Base-by-base conservation (phyloP, 257 asterid genomes). In the Knoxia roxburghii region DNA sequence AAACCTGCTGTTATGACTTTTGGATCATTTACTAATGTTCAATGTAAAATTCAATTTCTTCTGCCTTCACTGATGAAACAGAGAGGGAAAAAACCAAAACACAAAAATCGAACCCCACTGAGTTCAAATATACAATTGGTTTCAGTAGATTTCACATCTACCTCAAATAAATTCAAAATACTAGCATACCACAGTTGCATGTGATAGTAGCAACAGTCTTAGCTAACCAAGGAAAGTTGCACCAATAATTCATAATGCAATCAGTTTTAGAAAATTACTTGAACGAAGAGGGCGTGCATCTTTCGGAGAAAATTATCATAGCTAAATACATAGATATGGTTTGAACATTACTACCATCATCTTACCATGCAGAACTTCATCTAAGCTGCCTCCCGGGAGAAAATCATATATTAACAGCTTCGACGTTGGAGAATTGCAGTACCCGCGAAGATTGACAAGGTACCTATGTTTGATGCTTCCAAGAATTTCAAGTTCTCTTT, bases 401-500 rank as follows among this genome's bases (percentile, higher is more conserved):
- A 71, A 90, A 81, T 90, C 97, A 78, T 90, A 90, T 62, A 90
- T 84, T 64, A 90, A 78, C 76, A 90, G 79, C 71, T 90, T 89
- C 49, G 96, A 83, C 3, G 95, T 78, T 49, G 91, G 96, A 48
- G 96, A 83, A 79, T 87, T 90, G 85, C 97, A 90, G 74, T 90
- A 90, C 74, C 97, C 97, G 65, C 97, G 85, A 66, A 90, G 90
- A 74, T 90, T 90, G 69, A 90, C 97, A 65, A 90, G 81, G 77
- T 86, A 82, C 51, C 91, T 75, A 68, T 90, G 97, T 67, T 90
- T 90, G 75, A 90, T 88, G 85, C 97, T 87, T 71, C 97, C 97
- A 75, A 90, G 97, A 75, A 90, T 90, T 73, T 83, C 97, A 79
- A 90, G 97, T 79, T 90, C 97, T 79, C 97, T 83, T 73, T 87